Conservation (phyloP, 2,329 filamentous ascomycete species). For the Colletotrichum orchidophilum region DNA sequence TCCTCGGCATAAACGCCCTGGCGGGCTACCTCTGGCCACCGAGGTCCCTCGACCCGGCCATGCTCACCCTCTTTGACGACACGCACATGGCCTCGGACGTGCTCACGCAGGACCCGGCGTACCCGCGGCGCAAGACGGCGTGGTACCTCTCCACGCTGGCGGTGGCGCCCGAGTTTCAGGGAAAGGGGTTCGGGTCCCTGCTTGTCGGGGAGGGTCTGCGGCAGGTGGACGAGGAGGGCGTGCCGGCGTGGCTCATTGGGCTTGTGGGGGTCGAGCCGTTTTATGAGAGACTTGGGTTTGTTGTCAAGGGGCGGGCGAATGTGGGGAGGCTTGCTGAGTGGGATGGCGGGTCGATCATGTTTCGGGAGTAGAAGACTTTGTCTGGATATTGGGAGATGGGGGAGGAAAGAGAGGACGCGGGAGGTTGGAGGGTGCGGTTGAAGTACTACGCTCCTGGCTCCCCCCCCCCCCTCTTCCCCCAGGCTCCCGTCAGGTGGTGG, state of each 20-base stretch:
- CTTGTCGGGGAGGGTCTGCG: conserved; percentile 44
- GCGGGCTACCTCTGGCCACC: conserved; percentile 40
- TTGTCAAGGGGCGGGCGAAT: conserved; percentile 46
- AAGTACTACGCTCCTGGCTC: no score
- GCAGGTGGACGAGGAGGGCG: conserved; percentile 41
- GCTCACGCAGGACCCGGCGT: conserved; percentile 37
- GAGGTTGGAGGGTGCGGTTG: neutral
- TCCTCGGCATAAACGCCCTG: conserved; percentile 38
- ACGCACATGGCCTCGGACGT: conserved; percentile 40
- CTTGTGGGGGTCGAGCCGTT: conserved; percentile 43
- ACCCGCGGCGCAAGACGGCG: conserved; percentile 41
- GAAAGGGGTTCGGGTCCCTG: conserved; percentile 43
- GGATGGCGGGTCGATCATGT: conserved; percentile 50
- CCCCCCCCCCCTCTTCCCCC: no score
- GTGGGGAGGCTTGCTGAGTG: conserved; percentile 46
- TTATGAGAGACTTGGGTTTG: conserved; percentile 46
- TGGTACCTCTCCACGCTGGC: conserved; percentile 48
- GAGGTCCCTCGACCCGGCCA: conserved; percentile 35
- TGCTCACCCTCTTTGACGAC: conserved; percentile 39
- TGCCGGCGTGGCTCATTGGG: conserved; percentile 45
- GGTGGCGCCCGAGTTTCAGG: conserved; percentile 44
- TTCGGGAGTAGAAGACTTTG: conserved; percentile 45
- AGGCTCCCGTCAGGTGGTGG: no score
- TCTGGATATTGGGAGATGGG: no score
- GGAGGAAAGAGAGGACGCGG: neutral